Percentiles rank a stretch among this genome's conserved stretches.
phyloP scores from a whole-genome alignment of 108 stramenopile species.

The Cyclostephanos tholiformis region DNA sequence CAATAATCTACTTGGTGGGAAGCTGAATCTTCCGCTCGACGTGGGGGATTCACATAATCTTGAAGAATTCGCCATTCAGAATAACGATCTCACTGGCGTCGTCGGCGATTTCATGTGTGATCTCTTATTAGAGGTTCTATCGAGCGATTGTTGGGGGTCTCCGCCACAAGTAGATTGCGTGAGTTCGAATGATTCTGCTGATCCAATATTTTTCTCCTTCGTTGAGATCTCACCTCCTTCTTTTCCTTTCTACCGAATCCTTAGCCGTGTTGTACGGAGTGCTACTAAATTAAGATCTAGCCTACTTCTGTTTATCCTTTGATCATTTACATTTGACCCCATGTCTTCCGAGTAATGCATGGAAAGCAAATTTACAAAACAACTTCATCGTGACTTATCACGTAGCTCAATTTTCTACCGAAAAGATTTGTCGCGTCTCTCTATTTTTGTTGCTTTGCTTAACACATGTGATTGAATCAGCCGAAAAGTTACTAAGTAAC shows the following conservation, averaged over 20 bases:
- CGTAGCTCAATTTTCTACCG: not conserved
- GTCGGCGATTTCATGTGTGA: slow-evolving; percentile 40
- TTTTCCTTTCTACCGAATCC: not conserved
- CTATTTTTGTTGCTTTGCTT: not conserved
- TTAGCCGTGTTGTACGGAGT: slow-evolving; percentile 40
- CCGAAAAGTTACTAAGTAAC: not conserved
- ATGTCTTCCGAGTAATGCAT: not conserved
- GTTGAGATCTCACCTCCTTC: not conserved
- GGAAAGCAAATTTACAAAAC: not conserved
- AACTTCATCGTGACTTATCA: not conserved
- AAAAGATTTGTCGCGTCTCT: not conserved
- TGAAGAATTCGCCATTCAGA: slow-evolving; percentile 36
- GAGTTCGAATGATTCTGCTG: not conserved
- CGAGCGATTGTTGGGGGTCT: slow-evolving; percentile 49
- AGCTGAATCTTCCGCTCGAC: slow-evolving; percentile 22
- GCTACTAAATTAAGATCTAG: slow-evolving; percentile 15
- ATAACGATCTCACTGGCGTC: slow-evolving; percentile 33
- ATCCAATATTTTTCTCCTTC: not conserved
- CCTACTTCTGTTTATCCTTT: too few relatives aligned
- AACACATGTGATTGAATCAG: not conserved
- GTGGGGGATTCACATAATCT: slow-evolving; percentile 32
- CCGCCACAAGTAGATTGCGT: slow-evolving; percentile 39
- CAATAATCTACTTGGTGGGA: slow-evolving; percentile 42
- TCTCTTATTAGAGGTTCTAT: slow-evolving; percentile 31
- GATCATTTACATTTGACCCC: not conserved